Conservation (phyloP, 2,329 filamentous ascomycete genomes). For the Raffaelea deltoideospora region DNA sequence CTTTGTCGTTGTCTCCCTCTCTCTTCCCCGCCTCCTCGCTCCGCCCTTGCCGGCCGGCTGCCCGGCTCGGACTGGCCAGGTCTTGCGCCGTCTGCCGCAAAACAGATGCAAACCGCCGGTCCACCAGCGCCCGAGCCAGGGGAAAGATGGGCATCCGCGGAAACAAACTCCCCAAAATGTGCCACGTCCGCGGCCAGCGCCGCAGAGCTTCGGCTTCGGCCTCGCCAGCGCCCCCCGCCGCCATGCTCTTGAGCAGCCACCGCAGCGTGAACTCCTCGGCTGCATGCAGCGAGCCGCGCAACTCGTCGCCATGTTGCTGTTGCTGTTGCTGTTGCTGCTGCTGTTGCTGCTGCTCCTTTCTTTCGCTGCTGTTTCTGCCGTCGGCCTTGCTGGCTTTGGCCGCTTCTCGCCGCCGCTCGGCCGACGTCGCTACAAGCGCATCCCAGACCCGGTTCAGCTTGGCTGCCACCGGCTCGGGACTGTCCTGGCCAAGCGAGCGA, state of each 20-base stretch:
- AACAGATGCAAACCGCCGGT: conserved; percentile 51
- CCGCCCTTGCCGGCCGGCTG: too few relatives aligned
- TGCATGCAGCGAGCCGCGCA: conserved; percentile 32
- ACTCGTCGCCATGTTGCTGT: too few relatives aligned
- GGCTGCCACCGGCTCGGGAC: conserved; percentile 25
- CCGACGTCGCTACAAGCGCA: conserved; percentile 23
- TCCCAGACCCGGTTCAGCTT: conserved; percentile 35
- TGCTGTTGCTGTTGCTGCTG: conserved; percentile 16
- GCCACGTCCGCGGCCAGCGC: conserved; percentile 43
- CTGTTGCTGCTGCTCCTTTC: too few relatives aligned
- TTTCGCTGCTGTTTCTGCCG: too few relatives aligned
- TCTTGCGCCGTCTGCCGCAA: conserved; percentile 53
- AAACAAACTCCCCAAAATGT: conserved; percentile 44
- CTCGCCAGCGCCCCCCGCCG: conserved; percentile 25
- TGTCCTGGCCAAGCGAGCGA: conserved; percentile 38
- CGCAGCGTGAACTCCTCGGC: conserved; percentile 43
- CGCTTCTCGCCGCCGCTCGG: too few relatives aligned
- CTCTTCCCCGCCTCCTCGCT: conserved; percentile 14
- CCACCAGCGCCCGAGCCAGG: conserved; percentile 54
- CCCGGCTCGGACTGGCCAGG: conserved; percentile 24
- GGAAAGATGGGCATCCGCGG: conserved; percentile 52
- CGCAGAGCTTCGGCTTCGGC: conserved; percentile 34
- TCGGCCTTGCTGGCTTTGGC: too few relatives aligned
- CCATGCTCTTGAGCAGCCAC: conserved; percentile 50
- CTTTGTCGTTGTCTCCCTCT: conserved; percentile 12